Base-by-base conservation (phyloP, 2,329 filamentous ascomycete species). In the Pleurostoma richardsiae region DNA sequence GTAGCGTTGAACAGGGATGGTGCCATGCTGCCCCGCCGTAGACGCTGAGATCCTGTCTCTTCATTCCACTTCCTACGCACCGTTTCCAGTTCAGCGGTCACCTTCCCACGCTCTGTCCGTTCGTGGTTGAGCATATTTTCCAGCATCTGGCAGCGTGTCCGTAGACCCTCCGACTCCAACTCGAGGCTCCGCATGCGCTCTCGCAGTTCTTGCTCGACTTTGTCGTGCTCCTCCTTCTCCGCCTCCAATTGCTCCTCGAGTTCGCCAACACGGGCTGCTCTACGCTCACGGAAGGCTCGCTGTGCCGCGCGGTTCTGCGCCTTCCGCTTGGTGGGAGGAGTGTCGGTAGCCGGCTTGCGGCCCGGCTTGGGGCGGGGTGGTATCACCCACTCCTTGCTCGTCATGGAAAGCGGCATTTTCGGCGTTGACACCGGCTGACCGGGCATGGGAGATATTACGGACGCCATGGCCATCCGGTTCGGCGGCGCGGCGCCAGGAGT, bases 291-390 rank as follows among this genome's bases (percentile, higher is more conserved):
- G 67, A 97, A 97, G 1, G 88, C 89, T 49, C 92, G 77, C 70
- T 97, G 92, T 3, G 92, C 92, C 41, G 89, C 88, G 50, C 94
- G 81, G 66, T 97, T 97, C 70, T 97, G 94, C 2, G 89, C 88
- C 73, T 96, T 95, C 54, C 94, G 83, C 71, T 95, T 95, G 40
- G 90, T 95, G 2, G 88, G 88, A 10, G 91, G 90, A 44, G 91
- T 95, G 62, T 96, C 91, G 33, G 89, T 95, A 41, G 90, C 89
- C 3, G 92, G 91, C 75, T 97, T 97, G 56, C 92, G 83, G 42
- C 92, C 92, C 27, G 94, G 92, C 74, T 91, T 92, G 41, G 88
- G 88, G 50, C 88, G 79, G 29, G 88, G 88, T 28, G 88, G 88
- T 40, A 94, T 83, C 28, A 92, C 78, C 88, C 88, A 94, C 80